These are phyloP conservation scores for Corymbia maculata DNA, from an alignment of 345 rosid genomes.

Conservation along the genomic window DNA sequence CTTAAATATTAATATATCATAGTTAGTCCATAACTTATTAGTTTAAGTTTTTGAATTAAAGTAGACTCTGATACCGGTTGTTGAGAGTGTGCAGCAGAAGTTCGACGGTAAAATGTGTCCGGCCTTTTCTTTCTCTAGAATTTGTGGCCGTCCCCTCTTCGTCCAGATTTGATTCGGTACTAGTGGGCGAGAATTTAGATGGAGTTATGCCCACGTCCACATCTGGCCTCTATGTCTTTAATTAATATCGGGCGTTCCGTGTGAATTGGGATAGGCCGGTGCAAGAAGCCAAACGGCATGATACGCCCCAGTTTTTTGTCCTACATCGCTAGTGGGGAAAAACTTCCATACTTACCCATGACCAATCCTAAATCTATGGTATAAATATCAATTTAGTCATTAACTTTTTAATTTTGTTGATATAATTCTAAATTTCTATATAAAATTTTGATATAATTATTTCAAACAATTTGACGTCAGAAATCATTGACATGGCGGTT, in stretches of 20 bases:
- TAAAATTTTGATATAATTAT: background rate
- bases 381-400: background rate
- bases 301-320: background rate
- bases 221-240: background rate
- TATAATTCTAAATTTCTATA: background rate
- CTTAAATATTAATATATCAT: no score
- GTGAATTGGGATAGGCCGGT: background rate
- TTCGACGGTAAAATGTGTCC: background rate
- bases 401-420: background rate
- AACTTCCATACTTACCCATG: background rate
- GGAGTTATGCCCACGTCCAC: background rate
- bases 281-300: background rate
- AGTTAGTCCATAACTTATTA: no score
- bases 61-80: no score
- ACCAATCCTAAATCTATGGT: no score
- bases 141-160: background rate
- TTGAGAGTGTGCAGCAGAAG: no score
- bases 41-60: no score
- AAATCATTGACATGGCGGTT: background rate
- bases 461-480: accelerated
- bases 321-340: background rate
- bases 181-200: background rate
- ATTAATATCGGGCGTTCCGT: background rate
- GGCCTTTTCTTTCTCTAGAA: background rate
- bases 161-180: background rate